phyloP scores from a whole-genome alignment of 108 stramenopile species.

The Cyclotella kingstonii region DNA sequence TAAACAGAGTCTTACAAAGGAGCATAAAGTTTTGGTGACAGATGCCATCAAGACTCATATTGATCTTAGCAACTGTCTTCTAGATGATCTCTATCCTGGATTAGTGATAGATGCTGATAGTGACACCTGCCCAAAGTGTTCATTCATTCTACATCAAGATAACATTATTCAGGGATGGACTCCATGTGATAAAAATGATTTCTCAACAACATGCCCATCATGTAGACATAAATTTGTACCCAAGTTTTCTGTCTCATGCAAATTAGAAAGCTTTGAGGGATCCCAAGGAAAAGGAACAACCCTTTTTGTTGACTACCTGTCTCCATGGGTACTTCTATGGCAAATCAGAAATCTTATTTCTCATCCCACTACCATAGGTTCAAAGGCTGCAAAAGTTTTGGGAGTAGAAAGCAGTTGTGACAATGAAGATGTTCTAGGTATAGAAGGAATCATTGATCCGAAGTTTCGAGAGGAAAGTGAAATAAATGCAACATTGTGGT shows the following conservation, averaged over 20 bases:
- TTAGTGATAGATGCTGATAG: constrained; percentile 64
- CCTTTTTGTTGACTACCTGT: constrained; percentile 82
- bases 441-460: constrained; percentile 68
- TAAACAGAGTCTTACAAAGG: constrained; percentile 30
- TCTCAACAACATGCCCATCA: constrained; percentile 65
- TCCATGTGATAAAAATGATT: constrained; percentile 65
- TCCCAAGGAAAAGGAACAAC: constrained; percentile 75
- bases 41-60: constrained; percentile 54
- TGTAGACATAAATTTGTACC: constrained; percentile 82
- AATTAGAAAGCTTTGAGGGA: constrained; percentile 63
- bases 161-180: constrained; percentile 72
- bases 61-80: constrained; percentile 69
- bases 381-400: constrained; percentile 30
- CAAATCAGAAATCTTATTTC: constrained; percentile 60
- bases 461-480: constrained; percentile 62
- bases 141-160: constrained; percentile 50
- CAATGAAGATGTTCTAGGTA: constrained; percentile 15
- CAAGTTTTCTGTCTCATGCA: constrained; percentile 66
- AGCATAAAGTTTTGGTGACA: constrained; percentile 33
- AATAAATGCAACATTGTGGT: constrained; percentile 78
- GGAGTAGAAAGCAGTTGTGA: constrained; percentile 4
- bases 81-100: constrained; percentile 78
- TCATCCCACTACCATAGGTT: constrained; percentile 6
- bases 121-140: constrained; percentile 79
- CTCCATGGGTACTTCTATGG: constrained; percentile 84